These are phyloP conservation scores for Paecilomyces sp. DNA, from an alignment of 2,329 filamentous ascomycete species.

Conservation along the genomic window DNA sequence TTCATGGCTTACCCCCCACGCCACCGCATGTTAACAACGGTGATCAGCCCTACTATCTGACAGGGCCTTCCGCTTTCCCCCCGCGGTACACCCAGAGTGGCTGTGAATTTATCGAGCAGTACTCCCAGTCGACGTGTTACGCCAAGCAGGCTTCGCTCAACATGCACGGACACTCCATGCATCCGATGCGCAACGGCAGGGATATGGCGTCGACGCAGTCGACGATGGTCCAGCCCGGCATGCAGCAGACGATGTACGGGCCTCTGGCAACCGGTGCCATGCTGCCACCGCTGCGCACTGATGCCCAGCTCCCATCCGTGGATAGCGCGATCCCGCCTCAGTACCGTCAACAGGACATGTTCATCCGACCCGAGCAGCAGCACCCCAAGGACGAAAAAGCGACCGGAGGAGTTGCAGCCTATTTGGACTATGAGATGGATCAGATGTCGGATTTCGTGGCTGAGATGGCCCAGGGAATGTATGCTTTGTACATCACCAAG, in stretches of 20 bases:
- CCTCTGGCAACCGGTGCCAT: conserved; percentile 25
- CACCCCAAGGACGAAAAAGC: conserved; percentile 55
- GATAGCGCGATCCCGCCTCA: conserved; percentile 34
- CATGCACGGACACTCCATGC: conserved; percentile 21
- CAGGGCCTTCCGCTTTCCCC: conserved; percentile 31
- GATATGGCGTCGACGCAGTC: conserved; percentile 21
- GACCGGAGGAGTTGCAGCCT: conserved; percentile 82
- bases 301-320: conserved; percentile 33
- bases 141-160: conserved; percentile 28
- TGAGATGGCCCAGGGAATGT: conserved; percentile 74
- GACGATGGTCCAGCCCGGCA: conserved; percentile 16
- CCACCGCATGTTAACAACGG: conserved; percentile 32
- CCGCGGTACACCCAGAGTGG: conserved; percentile 37
- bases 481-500: conserved; percentile 50
- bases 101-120: conserved; percentile 40
- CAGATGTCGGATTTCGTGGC: conserved; percentile 92
- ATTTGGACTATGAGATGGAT: conserved; percentile 95
- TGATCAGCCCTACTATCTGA: conserved; percentile 32
- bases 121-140: conserved; percentile 37
- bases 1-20: conserved; percentile 35
- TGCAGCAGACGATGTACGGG: conserved; percentile 27
- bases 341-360: conserved; percentile 34
- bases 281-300: conserved; percentile 35
- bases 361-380: conserved; percentile 26
- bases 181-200: conserved; percentile 23